phyloP scores from a whole-genome alignment of 306 rosid genomes.

The Dicorynia guianensis region DNA sequence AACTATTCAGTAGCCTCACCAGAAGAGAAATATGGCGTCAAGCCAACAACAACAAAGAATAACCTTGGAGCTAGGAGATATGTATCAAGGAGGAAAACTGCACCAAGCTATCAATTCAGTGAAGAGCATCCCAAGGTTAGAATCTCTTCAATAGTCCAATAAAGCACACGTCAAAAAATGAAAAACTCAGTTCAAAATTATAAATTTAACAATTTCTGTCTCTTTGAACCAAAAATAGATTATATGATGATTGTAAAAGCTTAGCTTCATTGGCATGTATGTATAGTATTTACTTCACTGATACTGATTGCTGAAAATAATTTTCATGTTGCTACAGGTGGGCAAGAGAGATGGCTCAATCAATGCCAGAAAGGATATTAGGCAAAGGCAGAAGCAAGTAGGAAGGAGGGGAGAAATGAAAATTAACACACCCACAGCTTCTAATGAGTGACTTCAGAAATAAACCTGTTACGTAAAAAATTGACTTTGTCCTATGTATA shows the following conservation, averaged over 20 bases:
- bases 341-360: conserved; percentile 50
- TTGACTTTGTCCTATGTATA: conserved; percentile 18
- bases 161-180: conserved; percentile 10
- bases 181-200: conserved; percentile 3
- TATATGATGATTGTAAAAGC: neutral
- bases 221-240: neutral
- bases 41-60: conserved; percentile 44
- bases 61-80: conserved; percentile 58
- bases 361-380: conserved; percentile 46
- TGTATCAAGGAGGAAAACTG: conserved; percentile 63
- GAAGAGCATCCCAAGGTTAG: conserved; percentile 63
- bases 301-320: conserved; percentile 10
- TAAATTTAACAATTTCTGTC: neutral
- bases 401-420: conserved; percentile 48
- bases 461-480: conserved; percentile 26
- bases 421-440: conserved; percentile 35
- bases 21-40: conserved; percentile 46
- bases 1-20: conserved; percentile 48
- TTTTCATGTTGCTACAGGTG: conserved; percentile 50
- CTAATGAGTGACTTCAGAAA: conserved; percentile 34
- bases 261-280: conserved; percentile 7
- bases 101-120: conserved; percentile 56
- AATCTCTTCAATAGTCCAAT: conserved; percentile 4
- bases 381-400: conserved; percentile 47
- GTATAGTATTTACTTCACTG: conserved; percentile 4